A percentile compares a stretch with the other conserved stretches of the same genome.
Evolutionary conservation across 805 yeast species (phyloP).

Genomic region (Torulaspora maleeae): DNA sequence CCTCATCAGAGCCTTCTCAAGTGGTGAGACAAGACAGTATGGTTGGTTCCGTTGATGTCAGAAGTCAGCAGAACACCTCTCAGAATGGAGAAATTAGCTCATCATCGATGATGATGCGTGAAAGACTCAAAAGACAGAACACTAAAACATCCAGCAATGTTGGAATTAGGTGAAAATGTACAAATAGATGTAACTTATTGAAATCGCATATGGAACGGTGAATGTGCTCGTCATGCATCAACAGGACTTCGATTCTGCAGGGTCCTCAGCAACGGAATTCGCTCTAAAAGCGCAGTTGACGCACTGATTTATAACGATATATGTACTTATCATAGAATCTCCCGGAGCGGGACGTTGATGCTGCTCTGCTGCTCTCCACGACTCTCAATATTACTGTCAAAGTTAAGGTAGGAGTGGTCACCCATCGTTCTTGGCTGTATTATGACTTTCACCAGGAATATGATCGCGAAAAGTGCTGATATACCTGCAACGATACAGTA

Average conservation of each 20-base stretch:
- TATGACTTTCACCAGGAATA: slow-evolving; percentile 75
- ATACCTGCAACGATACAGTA: slow-evolving; percentile 81
- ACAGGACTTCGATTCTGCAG: background rate
- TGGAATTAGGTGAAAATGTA: background rate
- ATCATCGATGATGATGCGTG: slow-evolving; percentile 30
- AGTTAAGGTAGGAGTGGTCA: slow-evolving; percentile 64
- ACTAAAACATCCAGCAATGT: slow-evolving; percentile 11
- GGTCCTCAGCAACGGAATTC: background rate
- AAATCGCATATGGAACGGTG: too few relatives aligned
- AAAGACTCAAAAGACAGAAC: slow-evolving; percentile 26
- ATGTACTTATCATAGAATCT: slow-evolving; percentile 16
- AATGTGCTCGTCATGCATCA: too few relatives aligned
- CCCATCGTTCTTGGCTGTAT: slow-evolving; percentile 82
- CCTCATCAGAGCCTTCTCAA: background rate
- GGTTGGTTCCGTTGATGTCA: background rate
- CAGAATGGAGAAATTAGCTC: slow-evolving; percentile 7
- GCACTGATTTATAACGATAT: slow-evolving; percentile 1
- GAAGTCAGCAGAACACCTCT: background rate
- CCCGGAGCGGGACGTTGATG: slow-evolving; percentile 17
- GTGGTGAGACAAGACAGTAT: background rate
- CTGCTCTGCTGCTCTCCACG: slow-evolving; percentile 7
- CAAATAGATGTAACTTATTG: background rate
- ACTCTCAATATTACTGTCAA: slow-evolving; percentile 21
- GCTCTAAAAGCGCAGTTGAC: background rate
- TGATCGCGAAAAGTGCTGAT: slow-evolving; percentile 62